Base-by-base conservation (phyloP, 257 asterid species). In the Jaltomata sinuosa region DNA sequence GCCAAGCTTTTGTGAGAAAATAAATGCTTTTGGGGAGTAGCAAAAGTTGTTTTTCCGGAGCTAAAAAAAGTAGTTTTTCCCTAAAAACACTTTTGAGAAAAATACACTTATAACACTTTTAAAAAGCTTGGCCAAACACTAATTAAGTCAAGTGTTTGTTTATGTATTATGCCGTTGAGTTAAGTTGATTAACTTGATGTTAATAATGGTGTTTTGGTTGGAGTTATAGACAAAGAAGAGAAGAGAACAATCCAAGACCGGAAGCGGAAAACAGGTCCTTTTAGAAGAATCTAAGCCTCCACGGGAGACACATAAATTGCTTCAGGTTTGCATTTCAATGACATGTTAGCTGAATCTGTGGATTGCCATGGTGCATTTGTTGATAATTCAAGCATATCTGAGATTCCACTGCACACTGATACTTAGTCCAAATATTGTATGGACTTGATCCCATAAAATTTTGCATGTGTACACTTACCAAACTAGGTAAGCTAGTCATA, bases 241-340 rank as follows among this genome's bases (percentile, higher is more conserved):
- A 89, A 95, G 77, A 18, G 97, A 89, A 86, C 87, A 57, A 84
- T 87, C 85, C 14, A 88, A 88, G 78, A 79, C 83, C 21, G 91
- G 89, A 72, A 85, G 61, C 19, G 87, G 81, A 64, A 89, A 85
- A 45, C 77, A 81, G 83, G 86, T 62, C 2, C 86, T 83, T 21
- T 19, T 62, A 38, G 94, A 91, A 88, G 98, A 93, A 90, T 83
- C 92, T 12, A 90, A 85, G 87, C 91, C 90, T 84, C 90, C 93
- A 2, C 86, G 99, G 18, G 99, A 92, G 87, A 97, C 99, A 32
- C 99, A 97, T 94, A 94, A 92, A 87, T 89, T 97, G 93, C 97
- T 96, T 88, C 99, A 96, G 97, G 99, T 96, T 80, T 79, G 87
- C 27, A 32, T 57, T 84, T 79, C 25, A 31, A 32, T 45, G 6